These are phyloP conservation scores for Nicotiana undulata DNA, from an alignment of 257 asterid genomes.

Conservation along the genomic window DNA sequence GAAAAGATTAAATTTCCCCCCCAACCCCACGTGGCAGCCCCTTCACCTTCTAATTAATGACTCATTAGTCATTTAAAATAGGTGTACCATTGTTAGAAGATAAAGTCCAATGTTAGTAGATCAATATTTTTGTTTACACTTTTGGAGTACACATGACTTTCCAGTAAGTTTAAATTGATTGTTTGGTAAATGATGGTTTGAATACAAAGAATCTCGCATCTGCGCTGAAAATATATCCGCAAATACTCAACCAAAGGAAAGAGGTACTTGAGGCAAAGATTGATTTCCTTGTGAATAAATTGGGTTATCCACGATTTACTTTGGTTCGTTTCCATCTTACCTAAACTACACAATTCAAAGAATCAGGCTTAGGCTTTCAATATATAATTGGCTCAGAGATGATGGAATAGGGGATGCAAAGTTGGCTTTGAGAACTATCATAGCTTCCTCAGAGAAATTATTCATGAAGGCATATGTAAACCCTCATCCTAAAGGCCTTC, in stretches of 20 bases:
- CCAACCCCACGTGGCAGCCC: too few relatives aligned
- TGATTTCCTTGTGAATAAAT: constrained; percentile 31
- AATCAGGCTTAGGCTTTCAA: constrained; percentile 42
- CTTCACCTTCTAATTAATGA: too few relatives aligned
- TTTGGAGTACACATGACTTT: too few relatives aligned
- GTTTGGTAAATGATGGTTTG: constrained; percentile 47
- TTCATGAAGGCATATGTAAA: constrained; percentile 41
- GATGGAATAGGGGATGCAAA: constrained; percentile 28
- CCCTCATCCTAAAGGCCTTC: constrained; percentile 50
- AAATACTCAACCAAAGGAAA: constrained; percentile 52
- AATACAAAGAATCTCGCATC: constrained; percentile 30
- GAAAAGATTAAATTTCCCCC: too few relatives aligned
- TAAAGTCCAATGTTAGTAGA: too few relatives aligned
- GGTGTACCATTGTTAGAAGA: too few relatives aligned
- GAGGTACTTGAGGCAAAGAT: constrained; percentile 42
- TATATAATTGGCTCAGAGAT: constrained; percentile 62
- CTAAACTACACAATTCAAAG: constrained; percentile 39
- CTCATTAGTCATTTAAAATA: too few relatives aligned
- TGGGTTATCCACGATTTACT: constrained; percentile 43
- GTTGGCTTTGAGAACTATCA: constrained; percentile 58
- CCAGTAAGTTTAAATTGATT: too few relatives aligned
- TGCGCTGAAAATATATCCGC: constrained; percentile 46
- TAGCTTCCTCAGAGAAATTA: constrained; percentile 40
- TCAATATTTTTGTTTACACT: too few relatives aligned
- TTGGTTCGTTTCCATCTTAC: constrained; percentile 36